phyloP scores from a whole-genome alignment of 225 moss, liverwort and hornwort genomes.

The Straminergon stramineum region DNA sequence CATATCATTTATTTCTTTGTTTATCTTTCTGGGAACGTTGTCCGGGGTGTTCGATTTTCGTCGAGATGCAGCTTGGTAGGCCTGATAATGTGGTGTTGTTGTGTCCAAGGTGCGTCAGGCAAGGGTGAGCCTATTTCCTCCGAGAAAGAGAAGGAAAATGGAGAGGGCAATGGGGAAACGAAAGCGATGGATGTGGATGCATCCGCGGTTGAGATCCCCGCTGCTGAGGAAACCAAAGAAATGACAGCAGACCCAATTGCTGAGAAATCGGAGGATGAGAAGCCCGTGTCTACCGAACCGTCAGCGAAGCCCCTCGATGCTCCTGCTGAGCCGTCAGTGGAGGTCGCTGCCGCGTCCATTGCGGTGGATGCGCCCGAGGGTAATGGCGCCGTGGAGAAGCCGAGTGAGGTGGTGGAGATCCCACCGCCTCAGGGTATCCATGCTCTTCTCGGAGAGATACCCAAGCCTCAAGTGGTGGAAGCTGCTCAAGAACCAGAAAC shows the following conservation, averaged over 20 bases:
- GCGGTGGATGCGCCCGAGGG: not conserved
- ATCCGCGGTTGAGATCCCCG: not conserved
- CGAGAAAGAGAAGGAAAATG: slow-evolving; percentile 5
- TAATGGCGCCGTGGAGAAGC: slow-evolving; percentile 1
- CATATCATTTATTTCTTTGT: not conserved
- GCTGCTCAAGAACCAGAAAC: not conserved
- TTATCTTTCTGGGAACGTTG: not conserved
- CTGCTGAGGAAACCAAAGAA: slow-evolving; percentile 15
- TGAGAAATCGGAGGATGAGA: not conserved
- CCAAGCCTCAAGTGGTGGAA: slow-evolving; percentile 20
- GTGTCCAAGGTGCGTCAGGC: slow-evolving; percentile 3
- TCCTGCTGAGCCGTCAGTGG: not conserved
- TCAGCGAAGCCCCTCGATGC: not conserved
- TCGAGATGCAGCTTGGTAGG: not conserved
- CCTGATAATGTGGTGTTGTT: not conserved
- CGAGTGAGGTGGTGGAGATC: slow-evolving; percentile 27
- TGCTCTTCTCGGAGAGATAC: slow-evolving; percentile 35
- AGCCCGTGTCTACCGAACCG: not conserved
- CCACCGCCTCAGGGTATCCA: slow-evolving; percentile 44
- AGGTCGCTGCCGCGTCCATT: not conserved
- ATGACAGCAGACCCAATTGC: not conserved
- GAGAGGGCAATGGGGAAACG: not conserved
- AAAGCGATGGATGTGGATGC: slow-evolving; percentile 36
- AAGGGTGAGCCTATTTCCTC: slow-evolving; percentile 22
- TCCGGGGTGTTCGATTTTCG: not conserved